Evolutionary conservation across 805 yeast species (phyloP).

Genomic region (Starmerella floris): DNA sequence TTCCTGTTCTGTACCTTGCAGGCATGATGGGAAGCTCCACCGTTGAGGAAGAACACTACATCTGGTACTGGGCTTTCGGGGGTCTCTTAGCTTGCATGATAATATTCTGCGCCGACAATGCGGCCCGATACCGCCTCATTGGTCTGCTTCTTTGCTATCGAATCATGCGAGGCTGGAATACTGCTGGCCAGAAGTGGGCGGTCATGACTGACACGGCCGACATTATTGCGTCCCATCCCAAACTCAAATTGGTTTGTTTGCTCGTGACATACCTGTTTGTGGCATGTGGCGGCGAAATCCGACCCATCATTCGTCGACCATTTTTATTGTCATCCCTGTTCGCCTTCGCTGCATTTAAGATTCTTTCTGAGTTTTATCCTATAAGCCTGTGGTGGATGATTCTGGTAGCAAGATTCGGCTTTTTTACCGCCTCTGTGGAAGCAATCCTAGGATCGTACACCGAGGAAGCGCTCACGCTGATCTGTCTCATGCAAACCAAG

Average conservation of each 20-base stretch:
- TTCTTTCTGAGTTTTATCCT: conserved; percentile 35
- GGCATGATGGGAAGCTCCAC: conserved; percentile 76
- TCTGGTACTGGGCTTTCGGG: conserved; percentile 76
- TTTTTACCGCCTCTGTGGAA: conserved; percentile 8
- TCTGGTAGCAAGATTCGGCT: conserved; percentile 9
- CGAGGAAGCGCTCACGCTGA: conserved; percentile 4
- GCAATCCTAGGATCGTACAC: background rate
- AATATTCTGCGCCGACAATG: background rate
- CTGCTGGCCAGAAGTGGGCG: conserved; percentile 72
- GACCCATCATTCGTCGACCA: background rate
- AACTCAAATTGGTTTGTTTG: conserved; percentile 15
- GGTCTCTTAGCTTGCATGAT: conserved; percentile 21
- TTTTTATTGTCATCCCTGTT: conserved; percentile 28
- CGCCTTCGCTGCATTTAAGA: conserved; percentile 41
- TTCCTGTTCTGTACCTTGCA: conserved; percentile 32
- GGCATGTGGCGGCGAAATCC: background rate
- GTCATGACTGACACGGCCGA: conserved; percentile 38
- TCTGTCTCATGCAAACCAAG: conserved; percentile 44
- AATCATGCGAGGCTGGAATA: conserved; percentile 67
- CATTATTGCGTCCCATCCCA: conserved; percentile 27
- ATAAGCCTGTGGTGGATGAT: conserved; percentile 9
- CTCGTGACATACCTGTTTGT: background rate
- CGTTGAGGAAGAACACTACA: conserved; percentile 89
- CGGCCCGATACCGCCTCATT: background rate
- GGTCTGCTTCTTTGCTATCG: conserved; percentile 29